Conservation (phyloP, 352 stramenopile genomes). For the Globisporangium alternatum region DNA sequence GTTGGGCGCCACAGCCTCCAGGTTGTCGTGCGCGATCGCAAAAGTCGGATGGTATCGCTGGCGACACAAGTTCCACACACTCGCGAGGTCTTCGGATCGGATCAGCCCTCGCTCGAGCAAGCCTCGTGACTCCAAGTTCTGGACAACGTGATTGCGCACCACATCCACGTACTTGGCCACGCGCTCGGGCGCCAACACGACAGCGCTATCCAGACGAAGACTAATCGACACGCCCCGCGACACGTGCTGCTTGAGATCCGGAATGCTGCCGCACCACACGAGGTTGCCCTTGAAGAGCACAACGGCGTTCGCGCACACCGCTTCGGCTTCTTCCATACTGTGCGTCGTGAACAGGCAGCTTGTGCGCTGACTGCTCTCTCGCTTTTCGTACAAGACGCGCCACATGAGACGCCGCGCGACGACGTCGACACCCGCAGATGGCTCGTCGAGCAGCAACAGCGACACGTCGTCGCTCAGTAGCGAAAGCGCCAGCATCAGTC, state of each 20-base stretch:
- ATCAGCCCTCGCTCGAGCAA: slow-evolving; percentile 29
- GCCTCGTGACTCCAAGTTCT: slow-evolving; percentile 10
- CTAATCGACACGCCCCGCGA: slow-evolving; percentile 69
- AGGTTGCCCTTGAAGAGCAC: slow-evolving; percentile 70
- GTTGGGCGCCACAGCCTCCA: slow-evolving; percentile 12
- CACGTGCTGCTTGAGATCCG: slow-evolving; percentile 72
- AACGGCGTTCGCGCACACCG: slow-evolving; percentile 78
- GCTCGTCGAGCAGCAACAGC: slow-evolving; percentile 77
- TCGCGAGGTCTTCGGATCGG: slow-evolving; percentile 36
- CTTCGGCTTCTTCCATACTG: slow-evolving; percentile 84
- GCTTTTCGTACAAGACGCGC: slow-evolving; percentile 68
- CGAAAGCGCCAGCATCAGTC: slow-evolving; percentile 73
- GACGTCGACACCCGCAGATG: slow-evolving; percentile 77
- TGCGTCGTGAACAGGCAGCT: slow-evolving; percentile 85
- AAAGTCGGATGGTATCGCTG: slow-evolving; percentile 14
- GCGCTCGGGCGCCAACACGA: slow-evolving; percentile 38
- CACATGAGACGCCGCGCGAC: slow-evolving; percentile 79
- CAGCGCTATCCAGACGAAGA: slow-evolving; percentile 44
- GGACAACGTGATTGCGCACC: slow-evolving; percentile 29
- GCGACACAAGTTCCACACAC: slow-evolving; percentile 52
- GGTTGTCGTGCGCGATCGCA: neutral
- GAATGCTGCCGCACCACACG: slow-evolving; percentile 78
- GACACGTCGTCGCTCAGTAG: slow-evolving; percentile 64
- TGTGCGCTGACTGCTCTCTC: slow-evolving; percentile 34
- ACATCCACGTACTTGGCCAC: slow-evolving; percentile 45